Conservation (phyloP, 2,329 filamentous ascomycete species). For the Stemphylium beticola region DNA sequence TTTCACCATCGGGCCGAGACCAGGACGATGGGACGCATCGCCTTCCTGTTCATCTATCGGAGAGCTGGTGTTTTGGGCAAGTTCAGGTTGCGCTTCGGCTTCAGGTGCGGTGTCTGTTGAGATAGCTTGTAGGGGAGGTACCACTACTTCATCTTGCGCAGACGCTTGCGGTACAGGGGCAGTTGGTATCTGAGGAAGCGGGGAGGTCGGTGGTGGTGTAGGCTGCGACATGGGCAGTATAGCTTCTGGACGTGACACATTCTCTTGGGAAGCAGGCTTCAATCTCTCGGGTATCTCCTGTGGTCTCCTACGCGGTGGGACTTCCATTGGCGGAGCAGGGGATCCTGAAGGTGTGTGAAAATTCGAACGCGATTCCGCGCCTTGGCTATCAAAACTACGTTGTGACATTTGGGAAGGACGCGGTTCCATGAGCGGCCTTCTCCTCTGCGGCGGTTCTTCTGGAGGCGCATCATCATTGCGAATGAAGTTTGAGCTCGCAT, state of each 20-base stretch:
- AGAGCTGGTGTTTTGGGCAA: constrained; percentile 50
- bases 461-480: constrained; percentile 36
- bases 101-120: constrained; percentile 13
- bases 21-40: constrained; percentile 68
- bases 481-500: constrained; percentile 37
- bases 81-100: background rate
- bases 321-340: constrained; percentile 32
- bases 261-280: constrained; percentile 23
- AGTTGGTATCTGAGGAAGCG: constrained; percentile 35
- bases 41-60: constrained; percentile 58
- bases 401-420: constrained; percentile 36
- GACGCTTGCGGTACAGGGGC: constrained; percentile 15
- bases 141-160: constrained; percentile 32
- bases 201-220: constrained; percentile 32
- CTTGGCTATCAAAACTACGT: constrained; percentile 33
- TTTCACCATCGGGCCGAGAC: constrained; percentile 89
- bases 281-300: constrained; percentile 40
- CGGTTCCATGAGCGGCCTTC: constrained; percentile 70
- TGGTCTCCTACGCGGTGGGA: constrained; percentile 32
- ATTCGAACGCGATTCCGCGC: constrained; percentile 24
- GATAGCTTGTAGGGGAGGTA: constrained; percentile 13
- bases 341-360: constrained; percentile 35
- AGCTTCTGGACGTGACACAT: constrained; percentile 10
- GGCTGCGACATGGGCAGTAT: constrained; percentile 20
- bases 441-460: constrained; percentile 62